These are phyloP conservation scores for Rhodofomes roseus DNA, from an alignment of 1,284 basidiomycete species.

Conservation along the genomic window DNA sequence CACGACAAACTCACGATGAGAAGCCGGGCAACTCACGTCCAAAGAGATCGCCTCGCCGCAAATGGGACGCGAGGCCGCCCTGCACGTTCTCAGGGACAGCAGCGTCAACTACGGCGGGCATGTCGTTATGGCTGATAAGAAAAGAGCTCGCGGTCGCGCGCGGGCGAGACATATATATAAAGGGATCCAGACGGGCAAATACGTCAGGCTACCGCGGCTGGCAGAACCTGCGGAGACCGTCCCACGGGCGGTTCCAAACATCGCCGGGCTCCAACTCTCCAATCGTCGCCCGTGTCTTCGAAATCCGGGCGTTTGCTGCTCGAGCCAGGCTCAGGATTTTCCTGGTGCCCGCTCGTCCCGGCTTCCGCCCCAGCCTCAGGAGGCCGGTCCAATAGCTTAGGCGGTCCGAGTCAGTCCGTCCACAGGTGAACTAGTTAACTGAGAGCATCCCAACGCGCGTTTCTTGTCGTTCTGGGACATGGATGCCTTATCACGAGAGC, in stretches of 20 bases:
- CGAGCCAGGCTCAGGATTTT: background rate
- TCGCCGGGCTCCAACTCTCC: background rate
- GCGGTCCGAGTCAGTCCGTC: background rate
- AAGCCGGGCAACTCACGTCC: background rate
- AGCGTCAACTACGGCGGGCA: background rate
- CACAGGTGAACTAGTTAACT: background rate
- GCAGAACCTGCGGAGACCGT: background rate
- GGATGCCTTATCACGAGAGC: background rate
- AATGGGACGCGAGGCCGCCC: background rate
- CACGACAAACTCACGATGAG: background rate
- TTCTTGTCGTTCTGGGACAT: background rate
- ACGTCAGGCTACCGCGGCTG: background rate
- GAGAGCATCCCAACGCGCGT: background rate
- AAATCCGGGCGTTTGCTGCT: background rate
- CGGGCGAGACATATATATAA: background rate
- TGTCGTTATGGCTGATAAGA: slow-evolving; percentile 1
- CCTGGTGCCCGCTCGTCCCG: background rate
- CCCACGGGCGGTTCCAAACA: background rate
- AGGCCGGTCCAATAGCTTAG: background rate
- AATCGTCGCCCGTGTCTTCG: background rate
- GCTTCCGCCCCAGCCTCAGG: background rate
- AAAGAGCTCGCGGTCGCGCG: background rate
- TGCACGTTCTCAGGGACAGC: background rate
- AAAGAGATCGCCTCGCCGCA: background rate
- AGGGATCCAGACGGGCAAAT: background rate